A percentile compares a stretch with the other conserved stretches of the same genome.
Conservation (phyloP, 352 stramenopile species). For the Pythium guiyangense region DNA sequence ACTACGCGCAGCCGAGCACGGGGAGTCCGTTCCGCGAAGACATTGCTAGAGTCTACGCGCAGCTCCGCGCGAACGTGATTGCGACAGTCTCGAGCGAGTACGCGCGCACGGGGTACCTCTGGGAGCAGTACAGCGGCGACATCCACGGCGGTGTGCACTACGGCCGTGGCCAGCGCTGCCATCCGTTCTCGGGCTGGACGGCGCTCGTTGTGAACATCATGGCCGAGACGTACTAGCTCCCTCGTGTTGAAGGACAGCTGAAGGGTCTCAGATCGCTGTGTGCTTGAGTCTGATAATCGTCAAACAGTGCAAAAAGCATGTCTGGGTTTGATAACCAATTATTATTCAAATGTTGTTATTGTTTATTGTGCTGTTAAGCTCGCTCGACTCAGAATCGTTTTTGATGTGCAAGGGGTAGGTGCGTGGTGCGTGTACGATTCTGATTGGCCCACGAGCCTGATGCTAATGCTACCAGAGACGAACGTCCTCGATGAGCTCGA, state of each 20-base stretch:
- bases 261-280: no score
- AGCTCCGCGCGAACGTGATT: conserved; percentile 60
- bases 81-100: conserved; percentile 73
- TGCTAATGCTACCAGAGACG: no score
- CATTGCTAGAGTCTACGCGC: conserved; percentile 39
- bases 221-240: conserved; percentile 81
- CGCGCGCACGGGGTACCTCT: conserved; percentile 87
- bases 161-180: conserved; percentile 83
- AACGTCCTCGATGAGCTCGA: no score
- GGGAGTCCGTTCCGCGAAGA: conserved; percentile 38
- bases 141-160: conserved; percentile 34
- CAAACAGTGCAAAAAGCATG: no score
- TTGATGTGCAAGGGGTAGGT: neutral
- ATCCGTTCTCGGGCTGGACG: conserved; percentile 95
- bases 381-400: no score
- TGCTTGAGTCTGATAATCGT: no score
- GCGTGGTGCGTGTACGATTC: no score
- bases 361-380: no score
- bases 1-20: conserved; percentile 51
- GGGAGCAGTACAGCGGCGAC: conserved; percentile 92
- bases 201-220: conserved; percentile 92
- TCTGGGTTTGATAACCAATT: no score
- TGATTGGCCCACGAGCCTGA: no score
- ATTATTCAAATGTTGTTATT: no score
- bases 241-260: no score